Base-by-base conservation (phyloP, 2,329 filamentous ascomycete genomes). In the Rhynchosporium secalis region DNA sequence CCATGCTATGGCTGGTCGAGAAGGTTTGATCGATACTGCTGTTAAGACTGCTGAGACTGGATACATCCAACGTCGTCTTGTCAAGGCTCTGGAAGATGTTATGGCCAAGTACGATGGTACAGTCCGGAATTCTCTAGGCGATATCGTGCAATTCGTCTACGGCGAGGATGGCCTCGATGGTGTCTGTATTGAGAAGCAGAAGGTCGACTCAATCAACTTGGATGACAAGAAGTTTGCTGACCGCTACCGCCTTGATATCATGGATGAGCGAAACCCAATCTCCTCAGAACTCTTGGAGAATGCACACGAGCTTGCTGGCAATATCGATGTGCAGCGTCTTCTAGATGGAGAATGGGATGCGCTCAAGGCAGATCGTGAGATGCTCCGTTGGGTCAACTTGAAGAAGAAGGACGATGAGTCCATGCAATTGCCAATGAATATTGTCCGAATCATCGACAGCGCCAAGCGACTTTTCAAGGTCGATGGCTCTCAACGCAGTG, bases 1-100 rank as follows among this genome's bases (percentile, higher is more conserved):
- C 84, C 95, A 99, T 84, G 95, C 95, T 74, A 99, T 99, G 95
- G 95, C 95, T 82, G 95, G 95, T 92, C 88, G 95, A 81, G 95
- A 99, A 79, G 95, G 95, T 96, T 83, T 99, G 60, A 99, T 99
- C 71, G 95, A 99, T 83, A 99, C 95, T 58, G 95, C 95, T 69
- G 96, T 99, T 78, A 99, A 99, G 84, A 99, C 95, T 68, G 95
- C 95, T 26, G 96, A 99, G 78, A 99, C 96, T 62, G 95, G 95
- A 78, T 99, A 99, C 76, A 99, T 99, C 68, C 96, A 99, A 78
- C 91, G 95, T 79, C 92, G 96, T 81, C 84, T 99, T 51, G 95
- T 99, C 73, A 99, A 99, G 79, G 96, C 96, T 10, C 84, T 99
- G 3, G 95, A 99, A 82, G 95, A 99, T 76, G 89, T 98, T 58